A percentile compares a stretch with the other conserved stretches of the same genome.
phyloP scores from a whole-genome alignment of 2,329 filamentous ascomycete species.

The Magnaporthiopsis incrustans region DNA sequence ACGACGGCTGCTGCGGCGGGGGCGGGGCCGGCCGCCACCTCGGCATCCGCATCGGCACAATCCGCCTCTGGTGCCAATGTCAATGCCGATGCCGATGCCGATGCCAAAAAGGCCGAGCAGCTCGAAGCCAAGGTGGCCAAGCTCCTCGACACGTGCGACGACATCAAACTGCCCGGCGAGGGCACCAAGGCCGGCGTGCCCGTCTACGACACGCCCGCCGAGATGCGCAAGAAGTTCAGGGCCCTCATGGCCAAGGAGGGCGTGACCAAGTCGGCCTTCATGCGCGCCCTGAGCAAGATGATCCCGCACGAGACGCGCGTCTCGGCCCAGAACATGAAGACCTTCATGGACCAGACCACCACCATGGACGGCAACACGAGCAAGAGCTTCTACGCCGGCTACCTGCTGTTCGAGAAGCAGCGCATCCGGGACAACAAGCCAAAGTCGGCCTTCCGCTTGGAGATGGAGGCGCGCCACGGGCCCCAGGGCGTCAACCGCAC shows the following conservation, averaged over 20 bases:
- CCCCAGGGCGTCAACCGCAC: background rate
- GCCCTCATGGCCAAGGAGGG: constrained; percentile 34
- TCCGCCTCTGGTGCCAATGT: no score
- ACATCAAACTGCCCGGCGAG: background rate
- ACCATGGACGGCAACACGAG: constrained; percentile 32
- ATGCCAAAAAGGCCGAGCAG: constrained; percentile 15
- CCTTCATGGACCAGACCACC: constrained; percentile 37
- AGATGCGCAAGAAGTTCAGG: constrained; percentile 48
- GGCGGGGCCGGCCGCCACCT: constrained; percentile 9
- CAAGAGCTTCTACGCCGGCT: constrained; percentile 37
- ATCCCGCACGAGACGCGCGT: constrained; percentile 18
- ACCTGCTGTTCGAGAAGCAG: constrained; percentile 47
- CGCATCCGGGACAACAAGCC: constrained; percentile 36
- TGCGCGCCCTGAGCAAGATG: constrained; percentile 25
- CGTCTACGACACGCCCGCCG: constrained; percentile 50
- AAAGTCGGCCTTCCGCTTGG: constrained; percentile 36
- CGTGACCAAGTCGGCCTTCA: constrained; percentile 44
- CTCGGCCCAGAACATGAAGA: constrained; percentile 28
- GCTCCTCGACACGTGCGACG: background rate
- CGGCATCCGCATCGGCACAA: no score
- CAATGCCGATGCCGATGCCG: constrained; percentile 11
- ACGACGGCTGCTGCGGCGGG: no score
- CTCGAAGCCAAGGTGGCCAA: constrained; percentile 19
- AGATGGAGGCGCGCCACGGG: constrained; percentile 33
- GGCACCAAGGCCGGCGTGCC: constrained; percentile 40